Evolutionary conservation across 2,329 filamentous ascomycete genomes (phyloP).

Genomic region (Alternaria conjuncta): DNA sequence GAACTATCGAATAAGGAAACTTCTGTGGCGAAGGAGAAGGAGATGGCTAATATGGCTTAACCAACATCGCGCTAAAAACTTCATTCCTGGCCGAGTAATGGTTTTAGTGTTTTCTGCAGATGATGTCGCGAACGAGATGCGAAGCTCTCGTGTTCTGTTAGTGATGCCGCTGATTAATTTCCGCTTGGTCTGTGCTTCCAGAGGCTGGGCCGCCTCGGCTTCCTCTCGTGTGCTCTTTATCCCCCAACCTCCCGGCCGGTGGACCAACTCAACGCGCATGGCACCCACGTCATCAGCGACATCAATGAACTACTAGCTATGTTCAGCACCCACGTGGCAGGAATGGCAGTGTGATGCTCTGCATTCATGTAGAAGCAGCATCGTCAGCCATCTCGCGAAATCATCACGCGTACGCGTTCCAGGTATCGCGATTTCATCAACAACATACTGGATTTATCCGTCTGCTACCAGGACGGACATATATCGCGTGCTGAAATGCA

Average conservation of each 20-base stretch:
- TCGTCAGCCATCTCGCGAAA: not conserved
- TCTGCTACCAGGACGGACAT: not conserved
- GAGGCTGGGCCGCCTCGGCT: conserved; percentile 11
- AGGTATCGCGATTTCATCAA: not conserved
- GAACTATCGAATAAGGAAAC: conserved; percentile 26
- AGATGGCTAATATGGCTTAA: conserved; percentile 25
- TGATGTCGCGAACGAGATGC: not conserved
- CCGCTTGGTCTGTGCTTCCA: conserved; percentile 18
- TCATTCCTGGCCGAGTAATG: not conserved
- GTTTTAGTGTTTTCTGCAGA: no score
- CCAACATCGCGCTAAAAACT: not conserved
- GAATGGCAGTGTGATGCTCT: not conserved
- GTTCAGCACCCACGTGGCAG: not conserved
- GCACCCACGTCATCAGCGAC: not conserved
- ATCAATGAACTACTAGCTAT: not conserved
- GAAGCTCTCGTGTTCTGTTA: conserved; percentile 15
- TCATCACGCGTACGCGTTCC: not conserved
- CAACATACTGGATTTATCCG: not conserved
- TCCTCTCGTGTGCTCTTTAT: conserved; percentile 20
- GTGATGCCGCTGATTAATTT: conserved; percentile 31
- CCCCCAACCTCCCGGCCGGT: not conserved
- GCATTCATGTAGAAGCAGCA: not conserved
- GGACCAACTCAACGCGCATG: not conserved
- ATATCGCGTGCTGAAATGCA: not conserved
- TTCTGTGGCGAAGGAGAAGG: conserved; percentile 35